Evolutionary conservation across 1,139 yeast genomes (phyloP), one percentile per base, ranked within the genome.

Genomic region (Lizanozyma gosingica): DNA sequence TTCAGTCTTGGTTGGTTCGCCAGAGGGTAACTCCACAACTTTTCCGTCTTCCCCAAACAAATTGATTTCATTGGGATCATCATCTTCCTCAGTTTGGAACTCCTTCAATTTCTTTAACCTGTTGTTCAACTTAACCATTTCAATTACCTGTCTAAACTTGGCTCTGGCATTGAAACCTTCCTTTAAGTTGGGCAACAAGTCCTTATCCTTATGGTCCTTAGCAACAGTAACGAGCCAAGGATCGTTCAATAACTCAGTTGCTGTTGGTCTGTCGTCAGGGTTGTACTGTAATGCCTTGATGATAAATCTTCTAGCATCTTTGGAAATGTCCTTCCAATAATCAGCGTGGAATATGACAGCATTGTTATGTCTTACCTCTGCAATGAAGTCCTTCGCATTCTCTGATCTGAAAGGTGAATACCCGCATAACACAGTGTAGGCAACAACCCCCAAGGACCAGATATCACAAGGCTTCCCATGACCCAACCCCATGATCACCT

Each of bases 381-480:
- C 75, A 39, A 90, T 63, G 55, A 90, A 90, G 47, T 85, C 95
- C 41, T 73, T 76, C 3, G 84, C 87, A 43, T 78, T 83, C 54
- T 90, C 96, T 1, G 95, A 79, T 39, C 90, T 67, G 62, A 90
- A 88, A 3, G 97, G 97, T 6, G 95, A 83, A 59, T 88, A 88
- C 1, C 98, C 98, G 53, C 94, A 87, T 40, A 92, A 71, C 41
- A 90, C 66, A 0, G 97, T 88, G 60, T 88, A 92, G 1, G 95
- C 78, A 40, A 92, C 85, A 8, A 88, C 95, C 17, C 97, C 97
- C 37, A 88, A 60, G 1, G 94, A 83, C 97, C 97, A 88, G 37
- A 88, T 73, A 57, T 88, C 97, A 59, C 95, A 88, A 2, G 95
- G 90, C 55, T 83, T 86, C 36, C 95, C 94, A 61, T 88, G 95